Evolutionary conservation across 2,329 filamentous ascomycete species (phyloP), one percentile per base, ranked within the genome.

Genomic region (Colletotrichum tropicicola): DNA sequence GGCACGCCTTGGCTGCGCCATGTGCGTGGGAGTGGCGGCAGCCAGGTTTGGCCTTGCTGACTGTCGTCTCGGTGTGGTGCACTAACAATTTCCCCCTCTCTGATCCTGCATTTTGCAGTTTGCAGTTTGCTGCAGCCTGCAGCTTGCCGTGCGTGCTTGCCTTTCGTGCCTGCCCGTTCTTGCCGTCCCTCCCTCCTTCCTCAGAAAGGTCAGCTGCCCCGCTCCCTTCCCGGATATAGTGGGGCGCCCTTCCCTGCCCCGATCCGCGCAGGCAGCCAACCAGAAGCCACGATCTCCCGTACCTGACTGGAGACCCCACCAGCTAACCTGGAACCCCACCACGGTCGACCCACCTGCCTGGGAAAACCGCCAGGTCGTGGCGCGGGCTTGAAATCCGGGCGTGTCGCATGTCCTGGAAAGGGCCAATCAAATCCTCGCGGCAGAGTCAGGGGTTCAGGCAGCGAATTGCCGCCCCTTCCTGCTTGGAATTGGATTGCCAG

Each of bases 1-100:
- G 57, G 61, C 15, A 61, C 61, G 57, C 56, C 41, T 25, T 12
- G 15, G 10, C 37, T 17, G 48, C 55, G 55, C 60, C 57, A 55
- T 55, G 61, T 61, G 61, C 57, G 21, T 48, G 10, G 15, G 48
- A 25, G 56, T 21, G 21, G n/a, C 41, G 13, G 13, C 21, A 35
- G 43, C 56, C 23, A 17, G 61, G 61, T 52, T 44, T 21, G 17
- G 43, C 61, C 56, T 23, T 65, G 61, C 43, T n/a, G 32, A 41
- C 21, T 15, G 56, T 27, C 17, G n/a, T n/a, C n/a, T n/a, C n/a
- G n/a, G n/a, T n/a, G n/a, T n/a, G n/a, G n/a, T n/a, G n/a, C n/a
- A n/a, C n/a, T n/a, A n/a, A n/a, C n/a, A n/a, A n/a, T n/a, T n/a
- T n/a, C n/a, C n/a, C n/a, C n/a, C n/a, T n/a, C n/a, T n/a, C n/a